Base-by-base conservation (phyloP, 2,329 filamentous ascomycete genomes). In the Xylaria sp. region DNA sequence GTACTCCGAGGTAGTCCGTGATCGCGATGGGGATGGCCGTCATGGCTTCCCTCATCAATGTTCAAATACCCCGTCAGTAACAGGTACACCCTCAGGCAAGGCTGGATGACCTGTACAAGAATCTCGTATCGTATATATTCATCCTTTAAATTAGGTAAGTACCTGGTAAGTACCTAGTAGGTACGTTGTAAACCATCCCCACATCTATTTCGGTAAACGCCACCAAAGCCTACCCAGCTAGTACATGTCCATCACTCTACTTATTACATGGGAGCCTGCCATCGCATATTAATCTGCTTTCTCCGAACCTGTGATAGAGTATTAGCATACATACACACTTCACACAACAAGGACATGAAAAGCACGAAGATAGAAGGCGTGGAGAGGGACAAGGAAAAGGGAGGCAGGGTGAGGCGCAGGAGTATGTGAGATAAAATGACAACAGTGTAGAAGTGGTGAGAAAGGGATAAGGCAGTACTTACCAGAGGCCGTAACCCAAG, bases 401-500 rank as follows among this genome's bases (percentile, higher is more conserved):
- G 4, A 54, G n/a, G 23, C 23, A 9, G 3, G 38, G 17, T 14
- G 9, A 45, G 17, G 28, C 42, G 35, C 42, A 43, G 25, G 45
- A 35, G 49, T 50, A 61, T 5, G 28, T 31, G 28, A 9, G 28
- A 5, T 31, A 31, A 9, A 5, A 31, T 31, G 28, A n/a, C 28
- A 31, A 31, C 28, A 9, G 9, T 5, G 4, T 31, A 9, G 9
- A 31, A 4, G 28, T 5, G 9, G 9, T 31, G 28, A 31, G 28
- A n/a, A n/a, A 9, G 28, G 28, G 5, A 9, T 31, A 9, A 31
- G 28, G 9, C 4, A 5, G 9, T 31, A 83, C 90, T 82, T 83
- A 97, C 95, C 86, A 98, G 87, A 28, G 95, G 95, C 56, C 89
- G 89, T 72, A 98, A 81, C 59, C 92, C 85, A 67, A 89, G 76